Evolutionary conservation across 176 grass and related monocot species (phyloP), one percentile per base, ranked within the genome.

Genomic region (Musa schizocarpa): DNA sequence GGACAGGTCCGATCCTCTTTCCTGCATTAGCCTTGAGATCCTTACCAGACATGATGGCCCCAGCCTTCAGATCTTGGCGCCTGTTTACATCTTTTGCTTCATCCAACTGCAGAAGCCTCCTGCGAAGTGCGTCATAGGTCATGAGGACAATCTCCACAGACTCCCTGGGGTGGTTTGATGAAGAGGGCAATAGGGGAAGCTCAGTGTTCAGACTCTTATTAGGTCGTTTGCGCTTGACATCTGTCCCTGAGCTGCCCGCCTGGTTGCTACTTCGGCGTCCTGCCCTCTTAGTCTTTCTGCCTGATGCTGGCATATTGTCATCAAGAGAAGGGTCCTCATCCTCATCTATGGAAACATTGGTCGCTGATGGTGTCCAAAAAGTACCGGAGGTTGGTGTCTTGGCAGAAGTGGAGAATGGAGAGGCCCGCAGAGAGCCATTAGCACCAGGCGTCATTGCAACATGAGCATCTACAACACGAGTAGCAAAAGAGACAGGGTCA

Each of bases 101-200:
- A 66, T 97, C 94, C 77, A 91, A 72, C 56, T 97, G 94, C 70
- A 93, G 88, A 83, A 90, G 77, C 77, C 87, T 93, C 68, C 94
- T 86, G 48, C 94, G 70, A 25, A 93, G 59, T 10, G 94, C 90
- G 69, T 97, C 94, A 26, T 93, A 97, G 54, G 82, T 90, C 94
- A 90, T 87, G 69, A 90, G 80, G 82, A 90, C 76, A 23, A 72
- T 77, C 51, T 93, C 90, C 66, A 97, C 94, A 29, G 80, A 69
- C 68, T 90, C 88, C 75, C 84, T 86, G 34, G 86, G 86, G 65
- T 97, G 24, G 68, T 57, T 54, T 27, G 86, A 90, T 17, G 78
- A 76, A 78, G 65, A 65, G 53, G 88, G 73, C 67, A 77, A 34
- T 55, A 85, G 74, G 43, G 75, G 52, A 25, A 85, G 62, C 14